These are phyloP conservation scores for Candida berthetii DNA, from an alignment of 805 yeast species.

Conservation along the genomic window DNA sequence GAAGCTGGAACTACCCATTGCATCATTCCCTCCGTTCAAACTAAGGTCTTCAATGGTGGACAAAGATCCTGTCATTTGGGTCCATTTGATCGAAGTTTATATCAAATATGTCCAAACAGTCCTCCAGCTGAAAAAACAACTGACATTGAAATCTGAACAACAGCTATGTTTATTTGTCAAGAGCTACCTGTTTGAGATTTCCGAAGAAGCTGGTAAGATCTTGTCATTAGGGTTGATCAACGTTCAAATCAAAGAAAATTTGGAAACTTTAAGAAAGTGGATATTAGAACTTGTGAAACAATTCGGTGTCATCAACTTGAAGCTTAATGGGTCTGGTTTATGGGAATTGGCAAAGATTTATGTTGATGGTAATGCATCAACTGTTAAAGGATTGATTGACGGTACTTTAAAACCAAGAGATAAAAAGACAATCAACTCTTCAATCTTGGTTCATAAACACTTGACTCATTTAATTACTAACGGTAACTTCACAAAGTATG, in stretches of 20 bases:
- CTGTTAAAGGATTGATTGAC: conserved; percentile 46
- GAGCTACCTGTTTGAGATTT: conserved; percentile 52
- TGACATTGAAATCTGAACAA: conserved; percentile 50
- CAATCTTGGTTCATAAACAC: conserved; percentile 43
- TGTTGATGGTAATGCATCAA: conserved; percentile 31
- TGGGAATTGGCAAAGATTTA: conserved; percentile 65
- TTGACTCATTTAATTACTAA: conserved; percentile 36
- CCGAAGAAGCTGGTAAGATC: conserved; percentile 53
- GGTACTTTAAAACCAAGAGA: conserved; percentile 33
- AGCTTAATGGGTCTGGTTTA: conserved; percentile 49
- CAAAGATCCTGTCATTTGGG: conserved; percentile 83
- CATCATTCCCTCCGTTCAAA: conserved; percentile 69
- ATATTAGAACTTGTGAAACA: conserved; percentile 40
- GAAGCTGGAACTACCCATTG: conserved; percentile 44
- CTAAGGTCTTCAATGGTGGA: conserved; percentile 73
- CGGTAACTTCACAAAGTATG: conserved; percentile 14
- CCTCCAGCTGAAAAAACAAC: conserved; percentile 26
- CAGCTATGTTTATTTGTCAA: conserved; percentile 52
- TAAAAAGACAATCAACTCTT: conserved; percentile 25
- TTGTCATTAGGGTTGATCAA: conserved; percentile 69
- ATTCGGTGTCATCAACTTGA: conserved; percentile 50
- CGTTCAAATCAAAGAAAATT: conserved; percentile 55
- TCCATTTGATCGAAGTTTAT: conserved; percentile 61
- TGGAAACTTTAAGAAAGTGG: conserved; percentile 36
- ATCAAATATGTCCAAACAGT: conserved; percentile 40